Evolutionary conservation across 148 eudicot species (phyloP), one percentile per base, ranked within the genome.

Genomic region (Heliamphora exappendiculata): DNA sequence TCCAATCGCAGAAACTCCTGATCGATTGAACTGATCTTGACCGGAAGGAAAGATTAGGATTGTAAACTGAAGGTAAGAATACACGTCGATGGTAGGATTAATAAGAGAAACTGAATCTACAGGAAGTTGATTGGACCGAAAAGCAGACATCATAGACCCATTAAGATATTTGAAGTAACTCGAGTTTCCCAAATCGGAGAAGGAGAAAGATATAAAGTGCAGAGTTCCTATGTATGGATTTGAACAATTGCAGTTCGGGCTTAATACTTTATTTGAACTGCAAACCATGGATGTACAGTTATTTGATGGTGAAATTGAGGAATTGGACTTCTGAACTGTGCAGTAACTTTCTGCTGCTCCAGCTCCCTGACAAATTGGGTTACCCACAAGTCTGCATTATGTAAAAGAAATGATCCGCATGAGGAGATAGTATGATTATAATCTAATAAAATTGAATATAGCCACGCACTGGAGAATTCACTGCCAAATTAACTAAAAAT

Each of bases 201-300:
- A 90, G 85, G 83, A 83, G 67, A 75, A 78, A 37, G 92, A 82
- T 67, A 84, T 79, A 84, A 88, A 92, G 66, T 79, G 62, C 53
- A 92, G 78, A 68, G 53, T 84, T 49, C 97, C 97, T 12, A 76
- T 84, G 82, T 90, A 87, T 20, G 93, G 91, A 74, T 81, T 11
- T 63, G 83, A 36, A 47, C 87, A 87, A 73, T 28, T 76, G 75
- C 97, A 92, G 13, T 75, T 85, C 45, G 85, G 81, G 79, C 83
- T 84, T 53, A 74, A 53, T 42, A 63, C 69, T 83, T 82, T 45
- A 73, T 88, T 70, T 54, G 81, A 73, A 54, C 82, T 77, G 72
- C 94, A 92, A 45, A 79, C 72, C n/a, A 28, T 59, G 65, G 87
- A 74, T 34, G 81, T 54, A 73, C 97, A 92, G 39, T 55, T 75